Evolutionary conservation across 2,329 filamentous ascomycete genomes (phyloP).

Genomic region (Cercospora zeae-maydis): DNA sequence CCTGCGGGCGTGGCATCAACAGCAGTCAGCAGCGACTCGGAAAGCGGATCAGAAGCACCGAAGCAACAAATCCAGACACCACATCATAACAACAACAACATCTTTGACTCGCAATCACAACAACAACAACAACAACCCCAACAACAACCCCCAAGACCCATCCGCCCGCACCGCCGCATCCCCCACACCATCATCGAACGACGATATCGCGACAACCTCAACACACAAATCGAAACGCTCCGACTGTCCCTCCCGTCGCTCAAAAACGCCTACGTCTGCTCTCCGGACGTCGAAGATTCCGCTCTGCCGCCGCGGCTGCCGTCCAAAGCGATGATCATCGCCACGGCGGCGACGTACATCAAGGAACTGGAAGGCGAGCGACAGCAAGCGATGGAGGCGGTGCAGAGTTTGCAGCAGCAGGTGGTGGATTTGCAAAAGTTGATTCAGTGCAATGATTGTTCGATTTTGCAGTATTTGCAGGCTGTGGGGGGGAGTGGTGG

Average conservation of each 20-base stretch:
- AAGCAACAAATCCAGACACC: conserved; percentile 5
- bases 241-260: conserved; percentile 40
- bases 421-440: conserved; percentile 45
- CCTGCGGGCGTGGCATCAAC: conserved; percentile 15
- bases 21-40: conserved; percentile 21
- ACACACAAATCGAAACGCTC: conserved; percentile 45
- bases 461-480: conserved; percentile 27
- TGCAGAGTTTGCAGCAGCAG: conserved; percentile 38
- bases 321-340: conserved; percentile 47
- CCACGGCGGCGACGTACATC: conserved; percentile 46
- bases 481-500: conserved; percentile 13
- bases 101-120: neutral
- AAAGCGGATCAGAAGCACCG: conserved; percentile 16
- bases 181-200: conserved; percentile 47
- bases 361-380: conserved; percentile 46
- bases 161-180: conserved; percentile 24
- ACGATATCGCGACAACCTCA: conserved; percentile 47
- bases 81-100: neutral
- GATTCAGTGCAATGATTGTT: conserved; percentile 47
- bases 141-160: conserved; percentile 13
- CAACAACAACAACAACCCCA: neutral
- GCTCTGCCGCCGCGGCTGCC: conserved; percentile 41
- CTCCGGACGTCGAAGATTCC: conserved; percentile 44
- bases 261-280: conserved; percentile 39
- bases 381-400: conserved; percentile 40